These are phyloP conservation scores for Coemansia sp. DNA, from an alignment of 192 early-diverging fungal species.

Conservation along the genomic window DNA sequence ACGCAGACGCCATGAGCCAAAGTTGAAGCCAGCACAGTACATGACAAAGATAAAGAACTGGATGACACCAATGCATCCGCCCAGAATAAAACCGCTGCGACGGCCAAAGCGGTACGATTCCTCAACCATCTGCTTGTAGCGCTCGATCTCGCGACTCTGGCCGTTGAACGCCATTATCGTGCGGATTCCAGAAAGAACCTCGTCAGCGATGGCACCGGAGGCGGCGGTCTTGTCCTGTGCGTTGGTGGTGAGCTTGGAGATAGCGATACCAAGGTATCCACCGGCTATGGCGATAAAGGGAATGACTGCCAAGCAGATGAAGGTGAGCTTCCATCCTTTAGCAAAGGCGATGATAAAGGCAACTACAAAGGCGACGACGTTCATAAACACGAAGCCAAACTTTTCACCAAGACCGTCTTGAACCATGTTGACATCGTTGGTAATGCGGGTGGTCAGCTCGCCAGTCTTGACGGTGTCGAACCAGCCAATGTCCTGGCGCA, in stretches of 20 bases:
- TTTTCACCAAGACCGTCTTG: slow-evolving; percentile 90
- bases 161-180: slow-evolving; percentile 83
- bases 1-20: slow-evolving; percentile 63
- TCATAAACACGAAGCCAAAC: slow-evolving; percentile 66
- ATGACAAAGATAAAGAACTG: slow-evolving; percentile 72
- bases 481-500: slow-evolving; percentile 88
- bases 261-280: slow-evolving; percentile 55
- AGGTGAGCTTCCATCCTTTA: slow-evolving; percentile 76
- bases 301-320: slow-evolving; percentile 73
- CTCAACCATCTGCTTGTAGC: slow-evolving; percentile 66
- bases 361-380: slow-evolving; percentile 64
- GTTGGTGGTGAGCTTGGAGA: slow-evolving; percentile 45
- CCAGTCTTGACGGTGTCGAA: slow-evolving; percentile 78
- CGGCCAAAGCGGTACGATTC: slow-evolving; percentile 65
- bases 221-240: slow-evolving; percentile 71
- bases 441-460: slow-evolving; percentile 80
- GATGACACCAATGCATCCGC: slow-evolving; percentile 68
- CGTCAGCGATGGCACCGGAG: slow-evolving; percentile 82
- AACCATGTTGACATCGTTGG: slow-evolving; percentile 78
- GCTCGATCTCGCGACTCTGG: slow-evolving; percentile 64
- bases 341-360: slow-evolving; percentile 78
- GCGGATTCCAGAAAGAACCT: slow-evolving; percentile 79
- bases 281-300: slow-evolving; percentile 60
- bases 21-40: slow-evolving; percentile 79
- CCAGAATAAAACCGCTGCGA: slow-evolving; percentile 62